These are phyloP conservation scores for Alternaria arborescens DNA, from an alignment of 2,329 filamentous ascomycete species.

Conservation along the genomic window DNA sequence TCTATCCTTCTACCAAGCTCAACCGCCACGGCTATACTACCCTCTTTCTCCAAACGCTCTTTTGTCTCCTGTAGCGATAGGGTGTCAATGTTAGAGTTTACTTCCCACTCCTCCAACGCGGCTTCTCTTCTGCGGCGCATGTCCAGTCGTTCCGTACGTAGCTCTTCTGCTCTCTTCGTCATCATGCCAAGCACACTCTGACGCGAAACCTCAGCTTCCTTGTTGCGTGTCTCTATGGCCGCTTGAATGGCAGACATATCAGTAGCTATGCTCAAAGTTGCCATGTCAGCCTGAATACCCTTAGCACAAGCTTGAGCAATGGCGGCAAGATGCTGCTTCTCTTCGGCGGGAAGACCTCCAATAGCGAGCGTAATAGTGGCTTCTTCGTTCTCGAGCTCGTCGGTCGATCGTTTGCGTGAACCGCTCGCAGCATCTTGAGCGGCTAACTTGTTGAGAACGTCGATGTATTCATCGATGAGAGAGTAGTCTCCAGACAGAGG, in stretches of 20 bases:
- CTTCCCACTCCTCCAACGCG: not conserved
- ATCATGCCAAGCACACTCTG: not conserved
- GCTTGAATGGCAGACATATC: not conserved
- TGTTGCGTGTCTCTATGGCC: not conserved
- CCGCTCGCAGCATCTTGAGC: not conserved
- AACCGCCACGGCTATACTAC: not conserved
- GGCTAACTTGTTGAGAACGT: not conserved
- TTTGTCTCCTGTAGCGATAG: not conserved
- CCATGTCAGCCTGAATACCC: not conserved
- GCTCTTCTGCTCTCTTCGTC: not conserved
- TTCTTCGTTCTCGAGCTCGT: not conserved
- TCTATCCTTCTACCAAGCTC: not conserved
- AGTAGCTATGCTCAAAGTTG: not conserved
- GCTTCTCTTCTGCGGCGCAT: not conserved
- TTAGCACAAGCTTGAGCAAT: not conserved
- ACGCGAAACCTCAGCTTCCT: not conserved
- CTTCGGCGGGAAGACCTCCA: not conserved
- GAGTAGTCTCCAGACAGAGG: not conserved
- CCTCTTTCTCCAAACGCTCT: not conserved
- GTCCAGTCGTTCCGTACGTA: not conserved
- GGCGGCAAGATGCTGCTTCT: not conserved
- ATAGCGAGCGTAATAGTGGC: not conserved
- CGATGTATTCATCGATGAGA: not conserved
- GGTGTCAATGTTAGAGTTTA: not conserved
- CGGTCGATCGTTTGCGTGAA: too few relatives aligned